Percentiles rank a stretch among this genome's conserved stretches.
Conservation (phyloP, 2,329 filamentous ascomycete species). For the Aspergillus eucalypticola region DNA sequence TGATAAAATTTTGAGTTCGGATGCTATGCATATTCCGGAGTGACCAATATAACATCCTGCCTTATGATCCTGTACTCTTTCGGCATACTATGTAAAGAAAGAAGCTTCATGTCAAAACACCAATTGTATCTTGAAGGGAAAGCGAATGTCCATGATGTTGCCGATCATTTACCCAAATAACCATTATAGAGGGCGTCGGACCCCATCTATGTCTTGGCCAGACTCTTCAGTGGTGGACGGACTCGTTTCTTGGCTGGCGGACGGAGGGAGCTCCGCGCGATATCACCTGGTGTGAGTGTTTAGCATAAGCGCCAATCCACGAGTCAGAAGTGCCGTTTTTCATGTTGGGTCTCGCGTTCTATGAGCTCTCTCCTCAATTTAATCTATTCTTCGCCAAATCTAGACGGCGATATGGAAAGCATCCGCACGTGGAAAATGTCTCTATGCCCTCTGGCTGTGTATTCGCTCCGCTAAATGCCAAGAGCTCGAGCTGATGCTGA, state of each 20-base stretch:
- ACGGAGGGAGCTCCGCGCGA: neutral
- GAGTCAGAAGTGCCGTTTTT: neutral
- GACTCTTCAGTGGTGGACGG: conserved; percentile 11
- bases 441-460: neutral
- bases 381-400: no score
- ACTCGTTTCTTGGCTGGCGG: conserved; percentile 5
- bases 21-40: no score
- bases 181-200: neutral
- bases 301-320: neutral
- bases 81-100: neutral
- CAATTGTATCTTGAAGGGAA: neutral
- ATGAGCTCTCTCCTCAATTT: no score
- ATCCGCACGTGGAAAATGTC: no score
- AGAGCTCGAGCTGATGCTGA: neutral
- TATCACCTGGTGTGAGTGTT: neutral
- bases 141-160: neutral
- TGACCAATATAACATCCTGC: no score
- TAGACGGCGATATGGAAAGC: no score
- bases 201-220: neutral
- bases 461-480: neutral
- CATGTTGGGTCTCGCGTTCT: neutral
- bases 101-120: neutral
- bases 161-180: neutral
- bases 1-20: neutral
- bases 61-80: no score